phyloP scores from a whole-genome alignment of 257 asterid genomes.

The Solanum microdontum region DNA sequence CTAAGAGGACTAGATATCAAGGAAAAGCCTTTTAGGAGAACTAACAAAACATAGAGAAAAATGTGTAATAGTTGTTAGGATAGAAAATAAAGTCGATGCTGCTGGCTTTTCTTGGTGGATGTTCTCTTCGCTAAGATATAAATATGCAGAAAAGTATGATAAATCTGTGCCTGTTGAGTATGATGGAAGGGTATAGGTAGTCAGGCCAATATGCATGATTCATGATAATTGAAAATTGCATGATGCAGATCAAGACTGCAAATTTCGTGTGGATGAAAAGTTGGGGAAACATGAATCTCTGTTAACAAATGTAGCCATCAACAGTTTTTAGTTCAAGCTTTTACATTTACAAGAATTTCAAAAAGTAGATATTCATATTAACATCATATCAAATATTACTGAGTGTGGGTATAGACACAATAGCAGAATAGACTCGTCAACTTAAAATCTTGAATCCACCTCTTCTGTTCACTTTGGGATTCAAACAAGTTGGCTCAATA shows the following conservation, averaged over 20 bases:
- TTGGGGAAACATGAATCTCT: background rate
- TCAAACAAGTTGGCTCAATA: background rate
- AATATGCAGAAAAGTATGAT: background rate
- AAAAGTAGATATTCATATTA: background rate
- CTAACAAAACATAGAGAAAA: background rate
- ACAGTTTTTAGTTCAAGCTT: background rate
- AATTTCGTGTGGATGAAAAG: background rate
- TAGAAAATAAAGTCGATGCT: background rate
- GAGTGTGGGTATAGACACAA: background rate
- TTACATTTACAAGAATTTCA: background rate
- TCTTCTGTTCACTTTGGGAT: background rate
- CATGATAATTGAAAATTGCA: background rate
- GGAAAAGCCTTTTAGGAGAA: background rate
- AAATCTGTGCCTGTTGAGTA: background rate
- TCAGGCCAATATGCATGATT: conserved; percentile 25
- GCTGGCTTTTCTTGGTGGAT: background rate
- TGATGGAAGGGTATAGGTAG: conserved; percentile 24
- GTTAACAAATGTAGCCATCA: background rate
- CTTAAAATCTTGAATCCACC: background rate
- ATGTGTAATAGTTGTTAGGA: background rate
- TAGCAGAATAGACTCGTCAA: background rate
- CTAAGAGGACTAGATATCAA: background rate
- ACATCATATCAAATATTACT: background rate
- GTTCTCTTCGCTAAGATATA: conserved; percentile 11
- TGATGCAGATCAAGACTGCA: background rate